These are phyloP conservation scores for Avena insularis DNA, from an alignment of 176 grass and related monocot genomes.

Conservation along the genomic window DNA sequence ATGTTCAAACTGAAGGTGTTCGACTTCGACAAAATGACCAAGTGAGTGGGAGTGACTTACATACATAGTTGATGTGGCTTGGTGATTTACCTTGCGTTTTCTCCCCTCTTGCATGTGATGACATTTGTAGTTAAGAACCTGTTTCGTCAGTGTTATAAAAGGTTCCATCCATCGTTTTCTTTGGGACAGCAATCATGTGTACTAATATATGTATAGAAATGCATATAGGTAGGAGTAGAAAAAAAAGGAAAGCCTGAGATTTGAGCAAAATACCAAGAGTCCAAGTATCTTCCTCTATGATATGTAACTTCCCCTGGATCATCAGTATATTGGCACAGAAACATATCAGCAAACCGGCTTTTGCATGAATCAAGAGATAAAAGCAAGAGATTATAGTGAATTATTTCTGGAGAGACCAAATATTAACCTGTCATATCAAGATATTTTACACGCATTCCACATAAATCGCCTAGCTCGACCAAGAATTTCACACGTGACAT, in stretches of 20 bases:
- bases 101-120: too few relatives aligned
- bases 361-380: neutral
- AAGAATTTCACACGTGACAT: neutral
- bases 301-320: neutral
- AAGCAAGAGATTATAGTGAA: neutral
- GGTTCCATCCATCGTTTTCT: neutral
- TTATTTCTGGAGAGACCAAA: neutral
- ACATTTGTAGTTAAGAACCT: neutral
- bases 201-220: neutral
- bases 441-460: neutral
- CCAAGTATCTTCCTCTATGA: neutral
- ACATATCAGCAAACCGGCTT: neutral
- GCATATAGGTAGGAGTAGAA: neutral
- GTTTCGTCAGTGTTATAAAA: neutral
- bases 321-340: neutral
- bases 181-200: neutral
- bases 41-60: too few relatives aligned
- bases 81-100: too few relatives aligned
- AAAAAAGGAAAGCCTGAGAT: neutral
- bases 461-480: neutral
- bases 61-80: too few relatives aligned
- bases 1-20: too few relatives aligned
- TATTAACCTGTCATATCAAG: neutral
- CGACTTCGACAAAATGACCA: too few relatives aligned
- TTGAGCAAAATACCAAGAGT: neutral